Base-by-base conservation (phyloP, 2,329 filamentous ascomycete genomes). In the Alternaria angustiovoidea region DNA sequence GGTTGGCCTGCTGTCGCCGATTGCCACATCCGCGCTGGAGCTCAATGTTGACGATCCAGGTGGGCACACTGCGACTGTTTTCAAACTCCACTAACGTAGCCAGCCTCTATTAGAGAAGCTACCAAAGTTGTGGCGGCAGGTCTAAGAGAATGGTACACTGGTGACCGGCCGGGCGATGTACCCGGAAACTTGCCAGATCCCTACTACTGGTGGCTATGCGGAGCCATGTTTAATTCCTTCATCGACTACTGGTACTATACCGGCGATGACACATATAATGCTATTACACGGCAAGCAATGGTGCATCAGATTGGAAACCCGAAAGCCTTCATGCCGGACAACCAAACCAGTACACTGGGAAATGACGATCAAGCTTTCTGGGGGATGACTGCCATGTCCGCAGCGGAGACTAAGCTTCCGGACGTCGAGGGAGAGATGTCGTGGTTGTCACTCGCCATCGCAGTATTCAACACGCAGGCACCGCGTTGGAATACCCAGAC, bases 321-420 rank as follows among this genome's bases (percentile, higher is more conserved):
- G 1, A 81, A 88, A 61, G 89, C 94, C 72, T 94, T 90, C 75
- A 93, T 94, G 87, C 90, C 92, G 4, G 83, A 85, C 1, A 90
- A 91, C 69, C 88, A 91, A 75, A 90, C 88, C 2, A 75, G 68
- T n/a, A 73, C 72, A 2, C 52, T 90, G 70, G 89, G 89, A 47
- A 92, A 92, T 68, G 89, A 91, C 66, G 89, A 92, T 73, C 88
- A 91, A 70, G 87, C 87, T 38, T 91, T 91, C 71, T 92, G 89
- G 89, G 87, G 83, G 12, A 88, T 91, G 41, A 82, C 87, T 8
- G 85, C 87, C 54, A 82, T 92, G 68, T 80, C 87, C 5, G 89
- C 89, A 0, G 87, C 89, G 3, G 89, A 92, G 77, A 82, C 85
- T 60, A 87, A 87, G 74, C 87, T 88, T 51, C 86, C 88, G 66